Base-by-base conservation (phyloP, 768 basidiomycete species). In the Lactarius vividus region DNA sequence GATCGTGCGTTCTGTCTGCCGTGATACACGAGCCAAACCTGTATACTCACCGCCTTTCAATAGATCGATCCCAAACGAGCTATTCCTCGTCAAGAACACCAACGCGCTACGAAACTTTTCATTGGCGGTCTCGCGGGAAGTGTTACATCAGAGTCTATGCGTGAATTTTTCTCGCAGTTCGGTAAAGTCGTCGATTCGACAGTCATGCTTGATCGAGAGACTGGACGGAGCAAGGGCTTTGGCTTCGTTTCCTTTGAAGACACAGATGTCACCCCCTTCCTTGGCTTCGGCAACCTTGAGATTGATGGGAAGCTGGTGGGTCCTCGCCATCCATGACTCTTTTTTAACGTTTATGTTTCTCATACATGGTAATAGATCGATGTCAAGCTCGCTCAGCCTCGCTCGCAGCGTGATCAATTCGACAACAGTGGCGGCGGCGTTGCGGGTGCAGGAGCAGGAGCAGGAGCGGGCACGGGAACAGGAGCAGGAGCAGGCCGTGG, bases 31-130 rank as follows among this genome's bases (percentile, higher is more conserved):
- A 2, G 1, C 44, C 13, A 37, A 2, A 2, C 40, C 55, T 49
- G 31, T 26, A n/a, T 33, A 63, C 39, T 44, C 35, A 46, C 62
- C 55, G 64, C 61, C 18, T 62, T 33, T 40, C 57, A 70, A 37
- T 74, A 98, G 96, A 98, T 98, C 76, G 96, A 98, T 73, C 96
- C 96, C 18, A 98, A 98, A 79, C 87, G 96, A 64, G 96, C 96
- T 5, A 96, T 98, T 69, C 96, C 96, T 23, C 85, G 95, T 62
- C 91, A 94, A 74, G 96, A 98, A 68, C 95, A 96, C 72, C 90
- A 92, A 66, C 84, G 90, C 13, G 91, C 92, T 7, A 92, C 93
- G 15, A 96, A 98, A 73, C 81, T 98, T 60, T 98, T 98, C 75
- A 95, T 98, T 52, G 96, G 96, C 60, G 94, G 94, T 26, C 84